Conservation (phyloP, 352 stramenopile genomes). For the Pythium monospermum region DNA sequence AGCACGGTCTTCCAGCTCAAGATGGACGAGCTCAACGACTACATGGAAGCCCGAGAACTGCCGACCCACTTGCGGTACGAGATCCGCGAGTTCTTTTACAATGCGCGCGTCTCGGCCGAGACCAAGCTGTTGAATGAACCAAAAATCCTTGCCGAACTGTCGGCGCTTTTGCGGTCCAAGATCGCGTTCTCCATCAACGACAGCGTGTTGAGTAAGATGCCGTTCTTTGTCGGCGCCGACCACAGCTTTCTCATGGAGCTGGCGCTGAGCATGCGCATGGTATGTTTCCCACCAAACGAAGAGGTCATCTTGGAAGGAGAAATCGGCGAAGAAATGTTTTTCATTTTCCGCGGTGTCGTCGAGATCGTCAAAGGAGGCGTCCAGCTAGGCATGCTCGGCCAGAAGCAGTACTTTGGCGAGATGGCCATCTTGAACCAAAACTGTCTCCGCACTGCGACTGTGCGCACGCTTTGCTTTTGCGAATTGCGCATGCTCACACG, state of each 20-base stretch:
- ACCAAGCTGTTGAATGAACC: constrained; percentile 65
- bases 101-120: constrained; percentile 64
- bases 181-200: constrained; percentile 81
- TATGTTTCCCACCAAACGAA: constrained; percentile 71
- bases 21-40: constrained; percentile 80
- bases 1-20: constrained; percentile 59
- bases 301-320: constrained; percentile 79
- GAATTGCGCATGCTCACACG: constrained; percentile 76
- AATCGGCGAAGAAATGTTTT: constrained; percentile 84
- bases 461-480: constrained; percentile 75
- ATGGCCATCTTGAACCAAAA: constrained; percentile 81
- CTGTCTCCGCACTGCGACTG: constrained; percentile 60
- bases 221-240: constrained; percentile 71
- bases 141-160: constrained; percentile 68
- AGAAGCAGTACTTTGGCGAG: constrained; percentile 84
- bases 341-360: constrained; percentile 76
- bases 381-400: constrained; percentile 59
- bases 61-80: constrained; percentile 68
- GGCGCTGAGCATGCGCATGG: constrained; percentile 77
- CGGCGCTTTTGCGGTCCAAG: constrained; percentile 66
- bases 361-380: constrained; percentile 55
- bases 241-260: constrained; percentile 84
- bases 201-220: constrained; percentile 76
- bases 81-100: constrained; percentile 83
- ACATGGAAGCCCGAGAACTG: constrained; percentile 73